Evolutionary conservation across 805 yeast species (phyloP).

Genomic region (Nakazawaea siamensis): DNA sequence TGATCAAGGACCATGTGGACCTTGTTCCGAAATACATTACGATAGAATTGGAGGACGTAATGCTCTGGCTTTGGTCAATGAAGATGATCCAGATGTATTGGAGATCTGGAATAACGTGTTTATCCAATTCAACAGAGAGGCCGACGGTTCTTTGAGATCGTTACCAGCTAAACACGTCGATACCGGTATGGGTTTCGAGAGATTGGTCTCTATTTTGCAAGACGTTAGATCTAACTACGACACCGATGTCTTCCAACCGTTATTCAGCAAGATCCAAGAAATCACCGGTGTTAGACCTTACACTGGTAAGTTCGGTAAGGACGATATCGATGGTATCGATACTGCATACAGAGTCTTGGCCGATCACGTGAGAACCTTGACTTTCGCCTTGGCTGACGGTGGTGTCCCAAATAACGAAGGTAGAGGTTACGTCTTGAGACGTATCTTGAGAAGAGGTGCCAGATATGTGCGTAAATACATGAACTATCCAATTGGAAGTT

Average conservation of each 20-base stretch:
- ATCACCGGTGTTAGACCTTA: slow-evolving; percentile 90
- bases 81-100: slow-evolving; percentile 96
- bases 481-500: slow-evolving; percentile 90
- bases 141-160: slow-evolving; percentile 69
- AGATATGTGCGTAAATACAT: slow-evolving; percentile 94
- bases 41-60: slow-evolving; percentile 98
- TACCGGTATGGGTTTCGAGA: slow-evolving; percentile 98
- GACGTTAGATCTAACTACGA: slow-evolving; percentile 90
- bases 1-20: slow-evolving; percentile 99
- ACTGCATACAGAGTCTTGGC: slow-evolving; percentile 98
- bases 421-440: slow-evolving; percentile 95
- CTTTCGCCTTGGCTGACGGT: slow-evolving; percentile 95
- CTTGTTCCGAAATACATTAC: slow-evolving; percentile 95
- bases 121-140: slow-evolving; percentile 93
- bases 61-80: slow-evolving; percentile 82
- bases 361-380: slow-evolving; percentile 95
- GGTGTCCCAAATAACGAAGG: slow-evolving; percentile 99
- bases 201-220: slow-evolving; percentile 91
- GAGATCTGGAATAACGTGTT: slow-evolving; percentile 98
- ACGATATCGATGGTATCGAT: slow-evolving; percentile 90
- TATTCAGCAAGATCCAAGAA: slow-evolving; percentile 80
- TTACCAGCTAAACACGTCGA: slow-evolving; percentile 95
- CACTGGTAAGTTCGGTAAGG: slow-evolving; percentile 87
- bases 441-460: slow-evolving; percentile 96
- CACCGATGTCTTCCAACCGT: slow-evolving; percentile 91